Base-by-base conservation (phyloP, 1,139 yeast genomes). In the Keqinozyma sinolaborantium region DNA sequence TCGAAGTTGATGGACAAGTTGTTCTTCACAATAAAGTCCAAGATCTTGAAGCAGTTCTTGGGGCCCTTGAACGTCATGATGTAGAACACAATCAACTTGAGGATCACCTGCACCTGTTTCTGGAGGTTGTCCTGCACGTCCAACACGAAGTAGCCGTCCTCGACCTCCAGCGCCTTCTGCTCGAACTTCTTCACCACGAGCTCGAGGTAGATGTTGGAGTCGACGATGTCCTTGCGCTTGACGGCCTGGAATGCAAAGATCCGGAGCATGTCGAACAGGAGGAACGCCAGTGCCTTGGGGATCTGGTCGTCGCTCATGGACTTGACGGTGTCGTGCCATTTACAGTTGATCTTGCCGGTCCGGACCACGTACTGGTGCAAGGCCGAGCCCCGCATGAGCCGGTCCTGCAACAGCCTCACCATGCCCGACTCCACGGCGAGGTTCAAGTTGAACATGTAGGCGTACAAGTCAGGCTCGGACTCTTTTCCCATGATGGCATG, bases 51-150 rank as follows among this genome's bases (percentile, higher is more conserved):
- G 34, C 69, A 60, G 24, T 53, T 53, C 13, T 53, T 48, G 0
- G 63, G 52, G 1, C 69, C 69, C 37, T 64, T 64, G 42, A 64
- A 66, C 5, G 47, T 48, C 64, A 67, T 65, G 14, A 64, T 54
- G 37, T 66, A 60, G 16, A 49, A 43, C 26, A 66, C 42, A 6
- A 64, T 45, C 3, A 53, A 45, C 23, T 51, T 47, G 1, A 67
- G 47, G 5, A 68, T 50, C 1, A 47, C 38, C 30, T 56, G 62
- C 2, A 60, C 47, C 32, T 60, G 60, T 5, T 45, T 41, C 2
- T 40, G 35, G 9, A 54, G 38, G 3, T 35, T 38, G 2, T 54
- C 35, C 23, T 51, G 56, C 7, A 45, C 11, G 21, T 37, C 29
- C 15, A 29, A 12, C 16, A 36, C 35, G 29, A 39, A 24, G 14